Evolutionary conservation across 495 filamentous ascomycete species (phyloP), one percentile per base, ranked within the genome.

Genomic region (Penicillium waksmanii): DNA sequence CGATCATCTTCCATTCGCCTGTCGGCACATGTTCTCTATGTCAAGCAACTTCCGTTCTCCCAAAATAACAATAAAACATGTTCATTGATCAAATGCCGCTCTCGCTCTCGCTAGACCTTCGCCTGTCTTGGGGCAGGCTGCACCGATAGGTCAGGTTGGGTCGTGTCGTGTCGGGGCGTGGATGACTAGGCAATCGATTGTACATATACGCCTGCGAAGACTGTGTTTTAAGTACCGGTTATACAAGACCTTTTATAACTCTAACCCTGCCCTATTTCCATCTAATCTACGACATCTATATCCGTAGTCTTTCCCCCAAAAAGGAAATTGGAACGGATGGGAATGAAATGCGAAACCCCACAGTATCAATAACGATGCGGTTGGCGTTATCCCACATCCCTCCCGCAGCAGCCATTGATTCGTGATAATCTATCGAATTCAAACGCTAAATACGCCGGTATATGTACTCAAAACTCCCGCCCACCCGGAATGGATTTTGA

Each of bases 371-470:
- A 31, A 7, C 27, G 8, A 31, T 31, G 8, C 27, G 27, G 27
- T 31, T 9, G 27, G 8, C 27, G 8, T 31, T 31, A 31, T 31
- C 27, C 27, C 27, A 31, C 18, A 46, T n/a, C 42, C 15, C n/a
- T 46, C n/a, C 17, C n/a, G 46, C 21, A 19, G 21, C 46, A 19
- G 21, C 46, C 21, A 36, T 43, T 61, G 48, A 55, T 58, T 67
- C n/a, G 46, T 48, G 18, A 48, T 44, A 17, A 44, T 44, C 61
- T 68, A 65, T 65, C 61, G 46, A 60, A 58, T 59, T 60, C 55
- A 65, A 65, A 59, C 64, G 69, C 69, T 71, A 67, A 69, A 52
- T 67, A 67, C 63, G 64, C 64, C 62, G 33, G 55, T 63, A 61
- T 66, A 71, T 71, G 63, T 69, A 71, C 58, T 55, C 58, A 50